Base-by-base conservation (phyloP, 768 basidiomycete species). In the Mycena pura region DNA sequence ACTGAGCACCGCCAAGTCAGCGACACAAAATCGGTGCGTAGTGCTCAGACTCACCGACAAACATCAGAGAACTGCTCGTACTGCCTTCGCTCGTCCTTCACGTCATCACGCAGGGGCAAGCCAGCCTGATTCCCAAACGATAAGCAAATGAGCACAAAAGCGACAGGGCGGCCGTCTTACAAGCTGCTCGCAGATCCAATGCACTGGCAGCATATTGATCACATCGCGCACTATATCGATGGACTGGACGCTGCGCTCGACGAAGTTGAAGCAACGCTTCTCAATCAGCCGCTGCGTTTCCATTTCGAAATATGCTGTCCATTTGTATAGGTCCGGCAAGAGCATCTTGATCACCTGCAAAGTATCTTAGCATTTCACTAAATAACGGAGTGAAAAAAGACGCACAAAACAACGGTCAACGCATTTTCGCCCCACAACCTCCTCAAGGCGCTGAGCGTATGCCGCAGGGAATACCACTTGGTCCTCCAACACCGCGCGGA, bases 191-290 rank as follows among this genome's bases (percentile, higher is more conserved):
- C 82, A 81, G 27, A 87, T 77, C 88, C 87, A 92, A 59, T 84
- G 78, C 5, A 88, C 71, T 0, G 90, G 85, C 36, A 89, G 58
- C 25, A 80, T 68, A 62, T 91, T 88, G 67, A 89, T 82, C 21
- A 92, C 89, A 64, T 92, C 87, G 39, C 76, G 77, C 7, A 91
- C 82, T 32, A 92, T 80, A 68, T 92, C 88, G 21, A 91, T 70
- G 48, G 71, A 78, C 54, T 67, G 57, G 28, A 59, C 49, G 41
- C 41, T 54, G 14, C 41, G 49, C 22, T 57, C 56, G 27, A 62
- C 40, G 38, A 55, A 52, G 15, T 57, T 45, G 15, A 65, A 40
- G 8, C 31, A 60, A 27, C 53, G 56, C 17, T 39, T 25, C n/a
- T 39, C 41, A 40, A 66, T 53, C 50, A 66, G 48, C 13, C 21